A percentile compares a stretch with the other conserved stretches of the same genome.
These are phyloP conservation scores for Sugiyamaella marilandica DNA, from an alignment of 805 yeast species.

Conservation along the genomic window DNA sequence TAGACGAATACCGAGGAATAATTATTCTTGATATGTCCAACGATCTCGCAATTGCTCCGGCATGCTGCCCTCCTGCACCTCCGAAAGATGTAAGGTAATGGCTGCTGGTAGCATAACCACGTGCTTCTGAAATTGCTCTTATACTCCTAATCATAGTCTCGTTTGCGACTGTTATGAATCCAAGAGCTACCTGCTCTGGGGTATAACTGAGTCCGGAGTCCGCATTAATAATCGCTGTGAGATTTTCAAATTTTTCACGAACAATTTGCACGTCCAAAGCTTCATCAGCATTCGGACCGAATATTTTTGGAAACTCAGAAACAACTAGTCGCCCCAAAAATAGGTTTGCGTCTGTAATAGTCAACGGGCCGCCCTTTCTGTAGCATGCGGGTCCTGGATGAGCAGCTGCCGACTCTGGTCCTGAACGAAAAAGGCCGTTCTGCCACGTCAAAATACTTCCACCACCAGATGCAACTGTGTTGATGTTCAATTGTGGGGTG, in stretches of 20 bases:
- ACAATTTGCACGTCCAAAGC: conserved; percentile 56
- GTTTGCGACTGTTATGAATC: conserved; percentile 77
- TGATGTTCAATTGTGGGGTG: conserved; percentile 75
- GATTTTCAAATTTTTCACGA: conserved; percentile 42
- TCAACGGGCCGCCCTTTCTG: conserved; percentile 76
- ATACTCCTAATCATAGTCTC: conserved; percentile 86
- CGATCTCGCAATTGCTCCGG: conserved; percentile 65
- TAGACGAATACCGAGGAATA: conserved; percentile 75
- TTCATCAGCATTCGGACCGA: conserved; percentile 73
- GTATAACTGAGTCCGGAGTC: conserved; percentile 25
- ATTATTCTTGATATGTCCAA: conserved; percentile 64
- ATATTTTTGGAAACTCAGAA: conserved; percentile 70
- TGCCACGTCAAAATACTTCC: conserved; percentile 62
- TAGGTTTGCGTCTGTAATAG: conserved; percentile 80
- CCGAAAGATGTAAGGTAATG: conserved; percentile 81
- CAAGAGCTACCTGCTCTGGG: conserved; percentile 66
- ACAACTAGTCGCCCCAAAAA: conserved; percentile 66
- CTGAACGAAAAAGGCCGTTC: conserved; percentile 70
- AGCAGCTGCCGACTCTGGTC: conserved; percentile 81
- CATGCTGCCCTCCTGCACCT: conserved; percentile 92
- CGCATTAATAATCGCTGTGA: conserved; percentile 45
- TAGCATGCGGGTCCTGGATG: conserved; percentile 90
- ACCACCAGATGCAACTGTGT: conserved; percentile 83
- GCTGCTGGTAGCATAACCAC: conserved; percentile 59
- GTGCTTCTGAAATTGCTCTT: conserved; percentile 75